These are phyloP conservation scores for Pichia insulana DNA, from an alignment of 805 yeast genomes.

Conservation along the genomic window DNA sequence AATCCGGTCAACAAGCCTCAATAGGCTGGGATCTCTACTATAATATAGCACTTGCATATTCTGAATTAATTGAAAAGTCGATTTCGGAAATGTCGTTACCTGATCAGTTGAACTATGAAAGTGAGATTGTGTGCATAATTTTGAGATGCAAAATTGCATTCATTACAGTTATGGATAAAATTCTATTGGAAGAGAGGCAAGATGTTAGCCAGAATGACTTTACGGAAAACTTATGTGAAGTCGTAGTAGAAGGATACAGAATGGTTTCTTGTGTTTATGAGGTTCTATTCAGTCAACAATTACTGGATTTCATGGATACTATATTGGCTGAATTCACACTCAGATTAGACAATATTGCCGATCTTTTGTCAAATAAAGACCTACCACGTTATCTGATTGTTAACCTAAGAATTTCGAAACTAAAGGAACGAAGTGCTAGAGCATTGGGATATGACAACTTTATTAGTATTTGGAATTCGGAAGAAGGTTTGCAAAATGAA, in stretches of 20 bases:
- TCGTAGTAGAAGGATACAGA: constrained; percentile 16
- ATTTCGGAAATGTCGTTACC: constrained; percentile 3
- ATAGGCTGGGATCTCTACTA: constrained; percentile 36
- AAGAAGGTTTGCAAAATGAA: constrained; percentile 17
- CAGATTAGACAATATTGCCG: constrained; percentile 14
- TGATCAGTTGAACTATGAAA: background rate
- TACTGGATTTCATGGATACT: background rate
- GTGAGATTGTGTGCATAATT: constrained; percentile 10
- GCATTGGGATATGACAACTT: constrained; percentile 23
- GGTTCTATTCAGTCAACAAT: constrained; percentile 10
- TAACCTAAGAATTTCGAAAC: constrained; percentile 28
- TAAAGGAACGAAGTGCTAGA: constrained; percentile 25
- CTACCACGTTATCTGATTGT: constrained; percentile 13
- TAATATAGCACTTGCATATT: constrained; percentile 39
- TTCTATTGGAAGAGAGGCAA: background rate
- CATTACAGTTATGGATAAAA: constrained; percentile 7
- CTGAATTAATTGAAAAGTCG: constrained; percentile 35
- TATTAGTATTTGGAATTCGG: constrained; percentile 28
- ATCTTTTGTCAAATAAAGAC: background rate
- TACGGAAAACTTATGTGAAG: too few relatives aligned
- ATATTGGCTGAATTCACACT: constrained; percentile 8
- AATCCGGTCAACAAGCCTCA: constrained; percentile 1
- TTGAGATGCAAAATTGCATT: constrained; percentile 14
- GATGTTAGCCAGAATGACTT: too few relatives aligned
- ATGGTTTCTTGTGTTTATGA: constrained; percentile 23